Evolutionary conservation across 2,329 filamentous ascomycete species (phyloP), one percentile per base, ranked within the genome.

Genomic region (Cladorrhinum sp.): DNA sequence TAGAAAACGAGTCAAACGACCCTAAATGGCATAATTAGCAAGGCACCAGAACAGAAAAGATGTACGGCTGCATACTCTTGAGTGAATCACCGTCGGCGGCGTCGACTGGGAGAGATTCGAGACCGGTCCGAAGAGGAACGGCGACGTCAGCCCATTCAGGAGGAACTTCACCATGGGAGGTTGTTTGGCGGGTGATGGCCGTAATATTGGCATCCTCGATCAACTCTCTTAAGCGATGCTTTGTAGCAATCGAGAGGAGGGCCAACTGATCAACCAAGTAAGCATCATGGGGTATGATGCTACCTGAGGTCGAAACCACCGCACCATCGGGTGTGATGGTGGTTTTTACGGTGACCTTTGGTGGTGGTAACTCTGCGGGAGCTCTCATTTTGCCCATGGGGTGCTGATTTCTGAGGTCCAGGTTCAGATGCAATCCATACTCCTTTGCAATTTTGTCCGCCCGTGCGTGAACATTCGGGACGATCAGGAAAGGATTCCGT

Each of bases 191-290:
- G 62, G 85, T 89, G 62, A 82, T 81, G 2, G 91, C 85, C 51
- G 96, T 76, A 9, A 82, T 82, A 58, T 87, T 84, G 10, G 91
- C 87, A 68, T 96, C 92, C 70, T 93, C 89, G 2, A 97, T 71
- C 28, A 97, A 76, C 12, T 86, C 85, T 57, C 90, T 83, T 39
- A 97, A 68, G 26, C 92, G 84, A 67, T 96, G 89, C 71, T 94
- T 91, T 9, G 91, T 87, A 18, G 91, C 90, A 60, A 97, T 82
- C 5, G 92, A 95, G 61, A 97, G 73, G 16, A 97, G 80, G 24
- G 91, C 89, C 50, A 97, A 77, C 66, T 97, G 90, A 63, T 96
- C 92, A 14, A 90, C 88, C 33, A 96, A 79, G 58, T 84, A 86
- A 1, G 90, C 86, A 49, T 92, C 89, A 36, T 89, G 86, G 0